Percentiles rank a stretch among this genome's conserved stretches.
Conservation (phyloP, 2,329 filamentous ascomycete species). For the Clonostachys solani region DNA sequence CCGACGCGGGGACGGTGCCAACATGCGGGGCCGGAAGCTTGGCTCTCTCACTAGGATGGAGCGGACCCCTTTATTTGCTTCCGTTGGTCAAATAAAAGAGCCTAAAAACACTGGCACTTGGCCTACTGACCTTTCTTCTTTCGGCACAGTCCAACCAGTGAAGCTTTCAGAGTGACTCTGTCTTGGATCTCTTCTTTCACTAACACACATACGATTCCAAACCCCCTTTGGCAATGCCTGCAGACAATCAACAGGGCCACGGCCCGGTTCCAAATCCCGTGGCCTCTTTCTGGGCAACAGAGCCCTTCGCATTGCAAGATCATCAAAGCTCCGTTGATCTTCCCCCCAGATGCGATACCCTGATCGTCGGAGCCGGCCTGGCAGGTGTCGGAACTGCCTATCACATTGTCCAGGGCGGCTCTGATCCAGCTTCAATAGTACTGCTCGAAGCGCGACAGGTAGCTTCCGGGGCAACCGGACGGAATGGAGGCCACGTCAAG, state of each 20-base stretch:
- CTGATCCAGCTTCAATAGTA: conserved; percentile 10
- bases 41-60: no score
- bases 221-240: background rate
- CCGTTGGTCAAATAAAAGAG: no score
- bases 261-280: conserved; percentile 7
- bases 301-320: conserved; percentile 9
- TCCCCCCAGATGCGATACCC: conserved; percentile 2
- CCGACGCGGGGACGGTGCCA: no score
- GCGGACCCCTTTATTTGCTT: no score
- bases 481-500: conserved; percentile 22
- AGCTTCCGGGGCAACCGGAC: conserved; percentile 29
- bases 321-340: conserved; percentile 8
- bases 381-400: conserved; percentile 9
- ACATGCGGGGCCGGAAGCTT: no score
- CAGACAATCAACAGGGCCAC: background rate
- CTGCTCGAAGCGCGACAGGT: conserved; percentile 25
- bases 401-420: conserved; percentile 6
- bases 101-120: no score
- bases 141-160: no score
- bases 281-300: conserved; percentile 9
- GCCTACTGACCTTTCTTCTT: no score
- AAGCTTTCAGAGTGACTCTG: no score
- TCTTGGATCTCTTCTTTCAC: background rate
- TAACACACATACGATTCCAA: background rate
- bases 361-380: conserved; percentile 9